Conservation (phyloP, 1,284 basidiomycete genomes). For the Meira nashicola region DNA sequence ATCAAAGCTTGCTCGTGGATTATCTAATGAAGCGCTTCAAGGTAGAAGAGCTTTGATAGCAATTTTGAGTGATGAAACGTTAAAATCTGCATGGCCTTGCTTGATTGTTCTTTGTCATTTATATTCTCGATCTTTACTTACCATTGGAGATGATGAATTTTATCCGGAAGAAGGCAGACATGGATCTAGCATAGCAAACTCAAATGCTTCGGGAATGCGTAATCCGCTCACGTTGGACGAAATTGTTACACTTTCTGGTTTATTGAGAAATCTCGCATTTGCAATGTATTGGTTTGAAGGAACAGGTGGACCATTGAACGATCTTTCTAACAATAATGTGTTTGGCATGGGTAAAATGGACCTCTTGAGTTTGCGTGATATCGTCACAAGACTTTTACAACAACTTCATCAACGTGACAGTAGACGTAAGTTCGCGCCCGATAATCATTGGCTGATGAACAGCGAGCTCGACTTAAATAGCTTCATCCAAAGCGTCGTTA, state of each 20-base stretch:
- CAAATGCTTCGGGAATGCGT: conserved; percentile 35
- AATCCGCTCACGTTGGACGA: conserved; percentile 83
- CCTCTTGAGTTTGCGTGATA: conserved; percentile 26
- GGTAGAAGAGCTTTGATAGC: conserved; percentile 22
- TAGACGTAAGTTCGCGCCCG: conserved; percentile 27
- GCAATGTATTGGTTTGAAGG: conserved; percentile 70
- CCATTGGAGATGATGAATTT: conserved; percentile 96
- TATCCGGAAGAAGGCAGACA: conserved; percentile 58
- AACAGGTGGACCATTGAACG: conserved; percentile 22
- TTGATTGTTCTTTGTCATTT: conserved; percentile 76
- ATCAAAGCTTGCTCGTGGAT: conserved; percentile 24
- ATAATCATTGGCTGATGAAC: conserved; percentile 79
- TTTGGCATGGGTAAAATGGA: conserved; percentile 7
- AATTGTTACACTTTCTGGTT: conserved; percentile 64
- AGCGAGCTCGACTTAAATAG: conserved; percentile 67
- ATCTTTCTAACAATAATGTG: background rate
- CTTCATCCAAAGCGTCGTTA: conserved; percentile 81
- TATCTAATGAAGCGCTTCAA: conserved; percentile 22
- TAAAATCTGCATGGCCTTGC: conserved; percentile 56
- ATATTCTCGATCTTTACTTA: conserved; percentile 77
- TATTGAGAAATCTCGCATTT: conserved; percentile 74
- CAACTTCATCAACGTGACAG: conserved; percentile 47
- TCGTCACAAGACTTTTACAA: conserved; percentile 40
- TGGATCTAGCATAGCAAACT: background rate
- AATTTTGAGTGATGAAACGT: conserved; percentile 17